Conservation (phyloP, 164 flowering plant species). For the Macadamia tetraphylla region DNA sequence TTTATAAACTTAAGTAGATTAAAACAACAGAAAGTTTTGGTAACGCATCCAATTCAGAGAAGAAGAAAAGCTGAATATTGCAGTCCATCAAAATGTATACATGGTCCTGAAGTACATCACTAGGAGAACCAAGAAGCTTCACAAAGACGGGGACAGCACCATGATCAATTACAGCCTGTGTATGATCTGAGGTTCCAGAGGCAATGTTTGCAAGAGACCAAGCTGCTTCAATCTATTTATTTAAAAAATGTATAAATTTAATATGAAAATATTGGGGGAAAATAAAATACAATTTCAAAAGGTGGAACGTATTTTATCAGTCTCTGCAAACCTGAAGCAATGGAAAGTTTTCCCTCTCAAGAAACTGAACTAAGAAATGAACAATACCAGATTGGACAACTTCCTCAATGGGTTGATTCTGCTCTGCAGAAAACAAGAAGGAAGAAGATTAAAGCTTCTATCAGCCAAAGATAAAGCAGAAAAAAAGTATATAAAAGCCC, state of each 20-base stretch:
- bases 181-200: slow-evolving; percentile 68
- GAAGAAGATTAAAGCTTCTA: too few relatives aligned
- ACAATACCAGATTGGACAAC: slow-evolving; percentile 68
- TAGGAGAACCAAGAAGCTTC: slow-evolving; percentile 61
- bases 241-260: neutral
- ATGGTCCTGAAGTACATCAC: slow-evolving; percentile 75
- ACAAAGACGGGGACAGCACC: slow-evolving; percentile 78
- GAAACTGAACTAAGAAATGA: slow-evolving; percentile 71
- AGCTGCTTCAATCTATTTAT: slow-evolving; percentile 71
- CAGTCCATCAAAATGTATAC: slow-evolving; percentile 16
- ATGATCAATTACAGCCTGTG: slow-evolving; percentile 67
- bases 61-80: neutral
- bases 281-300: too few relatives aligned
- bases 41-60: neutral
- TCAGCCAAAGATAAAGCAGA: neutral
- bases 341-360: slow-evolving; percentile 52
- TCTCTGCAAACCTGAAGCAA: slow-evolving; percentile 50
- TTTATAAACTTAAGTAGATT: neutral
- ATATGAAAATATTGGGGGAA: neutral
- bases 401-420: slow-evolving; percentile 67
- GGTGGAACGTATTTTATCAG: too few relatives aligned
- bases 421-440: slow-evolving; percentile 25
- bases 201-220: slow-evolving; percentile 83
- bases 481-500: neutral
- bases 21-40: neutral